Evolutionary conservation across 116 monocot genomes (phyloP).

Genomic region (Thalassia testudinum): DNA sequence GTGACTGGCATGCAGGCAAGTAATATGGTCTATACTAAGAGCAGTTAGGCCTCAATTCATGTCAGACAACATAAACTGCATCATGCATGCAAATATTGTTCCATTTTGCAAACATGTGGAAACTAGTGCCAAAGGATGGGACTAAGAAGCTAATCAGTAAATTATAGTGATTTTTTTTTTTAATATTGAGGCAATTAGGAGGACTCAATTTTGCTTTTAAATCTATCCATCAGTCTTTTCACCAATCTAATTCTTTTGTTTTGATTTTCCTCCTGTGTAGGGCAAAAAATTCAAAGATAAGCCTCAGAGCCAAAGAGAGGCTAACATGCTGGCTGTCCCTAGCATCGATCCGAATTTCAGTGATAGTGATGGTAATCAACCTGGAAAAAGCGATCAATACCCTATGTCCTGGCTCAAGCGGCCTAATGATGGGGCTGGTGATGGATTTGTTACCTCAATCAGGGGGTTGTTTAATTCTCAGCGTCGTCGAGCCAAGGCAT

Average conservation of each 20-base stretch:
- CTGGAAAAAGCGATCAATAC: slow-evolving; percentile 58
- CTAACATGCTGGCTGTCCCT: slow-evolving; percentile 30
- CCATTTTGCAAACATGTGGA: background rate
- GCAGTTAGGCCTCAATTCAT: background rate
- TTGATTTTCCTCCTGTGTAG: slow-evolving; percentile 8
- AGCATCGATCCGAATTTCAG: slow-evolving; percentile 64
- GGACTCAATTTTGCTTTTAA: background rate
- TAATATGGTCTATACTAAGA: background rate
- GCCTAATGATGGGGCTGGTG: slow-evolving; percentile 90
- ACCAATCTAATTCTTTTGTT: background rate
- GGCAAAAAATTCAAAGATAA: slow-evolving; percentile 98
- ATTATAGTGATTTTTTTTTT: background rate
- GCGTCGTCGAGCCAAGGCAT: slow-evolving; percentile 84
- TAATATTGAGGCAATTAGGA: background rate
- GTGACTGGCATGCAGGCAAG: slow-evolving; percentile 99
- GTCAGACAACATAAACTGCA: background rate
- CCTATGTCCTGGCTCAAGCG: slow-evolving; percentile 57
- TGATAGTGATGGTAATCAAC: slow-evolving; percentile 25
- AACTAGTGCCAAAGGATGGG: background rate
- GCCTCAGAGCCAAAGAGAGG: slow-evolving; percentile 53
- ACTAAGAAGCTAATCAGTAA: background rate
- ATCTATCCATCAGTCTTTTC: background rate
- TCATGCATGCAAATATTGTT: too few species aligned
- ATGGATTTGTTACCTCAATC: slow-evolving; percentile 94
- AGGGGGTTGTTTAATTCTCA: slow-evolving; percentile 93